phyloP scores from a whole-genome alignment of 1,139 yeast genomes.

The Blastobotrys serpentis region DNA sequence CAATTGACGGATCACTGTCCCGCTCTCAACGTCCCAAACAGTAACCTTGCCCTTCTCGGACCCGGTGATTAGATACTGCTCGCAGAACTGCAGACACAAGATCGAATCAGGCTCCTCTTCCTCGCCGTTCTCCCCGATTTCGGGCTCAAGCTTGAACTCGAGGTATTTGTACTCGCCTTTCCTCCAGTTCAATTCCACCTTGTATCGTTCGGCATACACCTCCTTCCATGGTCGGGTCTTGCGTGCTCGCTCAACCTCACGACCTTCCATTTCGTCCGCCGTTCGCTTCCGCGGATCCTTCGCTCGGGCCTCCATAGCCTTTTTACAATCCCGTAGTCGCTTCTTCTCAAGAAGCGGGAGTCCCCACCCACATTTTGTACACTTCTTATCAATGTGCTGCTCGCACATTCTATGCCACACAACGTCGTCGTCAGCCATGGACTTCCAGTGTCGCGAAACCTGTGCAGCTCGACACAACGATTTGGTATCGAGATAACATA shows the following conservation, averaged over 20 bases:
- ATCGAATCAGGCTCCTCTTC: conserved; percentile 60
- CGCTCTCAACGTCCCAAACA: conserved; percentile 84
- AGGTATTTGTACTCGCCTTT: conserved; percentile 66
- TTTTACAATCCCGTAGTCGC: conserved; percentile 37
- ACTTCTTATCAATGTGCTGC: conserved; percentile 94
- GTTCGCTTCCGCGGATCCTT: conserved; percentile 13
- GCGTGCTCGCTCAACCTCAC: conserved; percentile 8
- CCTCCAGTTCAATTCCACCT: conserved; percentile 93
- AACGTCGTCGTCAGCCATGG: conserved; percentile 88
- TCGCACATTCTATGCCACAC: conserved; percentile 99
- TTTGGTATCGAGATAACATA: conserved; percentile 86
- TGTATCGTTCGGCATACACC: conserved; percentile 85
- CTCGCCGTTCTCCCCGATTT: conserved; percentile 46
- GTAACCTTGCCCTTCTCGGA: conserved; percentile 86
- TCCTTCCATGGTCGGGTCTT: conserved; percentile 89
- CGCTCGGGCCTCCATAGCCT: conserved; percentile 34
- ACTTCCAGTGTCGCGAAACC: conserved; percentile 83
- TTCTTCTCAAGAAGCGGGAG: conserved; percentile 68
- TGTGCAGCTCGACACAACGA: conserved; percentile 92
- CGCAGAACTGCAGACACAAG: conserved; percentile 77
- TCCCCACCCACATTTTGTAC: conserved; percentile 99
- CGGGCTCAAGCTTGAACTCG: conserved; percentile 58
- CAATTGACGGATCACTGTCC: conserved; percentile 71
- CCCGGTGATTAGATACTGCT: conserved; percentile 80
- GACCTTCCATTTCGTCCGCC: conserved; percentile 4